Conservation (phyloP, 176 grass and related monocot species). For the Rhynchospora breviuscula region DNA sequence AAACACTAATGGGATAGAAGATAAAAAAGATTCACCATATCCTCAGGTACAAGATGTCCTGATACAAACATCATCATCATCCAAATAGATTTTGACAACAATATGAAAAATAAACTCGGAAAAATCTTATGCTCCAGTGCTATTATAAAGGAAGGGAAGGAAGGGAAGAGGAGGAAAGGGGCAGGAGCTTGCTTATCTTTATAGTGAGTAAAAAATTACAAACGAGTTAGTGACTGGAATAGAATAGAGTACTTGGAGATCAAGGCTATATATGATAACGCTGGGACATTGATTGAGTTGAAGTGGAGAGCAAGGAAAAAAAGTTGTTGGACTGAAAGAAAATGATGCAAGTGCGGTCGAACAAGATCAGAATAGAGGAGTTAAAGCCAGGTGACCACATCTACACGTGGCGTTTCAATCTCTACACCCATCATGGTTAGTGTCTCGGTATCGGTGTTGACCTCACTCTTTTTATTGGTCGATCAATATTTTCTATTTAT, state of each 20-base stretch:
- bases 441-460: neutral
- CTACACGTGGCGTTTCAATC: slow-evolving; percentile 59
- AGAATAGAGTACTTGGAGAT: too few relatives aligned
- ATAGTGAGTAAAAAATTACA: too few relatives aligned
- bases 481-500: neutral
- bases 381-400: slow-evolving; percentile 72
- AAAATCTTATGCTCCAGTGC: neutral
- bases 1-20: neutral
- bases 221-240: too few relatives aligned
- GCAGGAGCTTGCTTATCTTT: too few relatives aligned
- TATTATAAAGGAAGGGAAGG: neutral
- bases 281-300: too few relatives aligned
- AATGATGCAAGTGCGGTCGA: slow-evolving; percentile 43
- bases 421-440: slow-evolving; percentile 50
- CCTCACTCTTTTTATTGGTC: slow-evolving; percentile 19
- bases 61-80: neutral
- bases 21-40: neutral
- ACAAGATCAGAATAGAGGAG: slow-evolving; percentile 50
- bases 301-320: neutral
- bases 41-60: neutral
- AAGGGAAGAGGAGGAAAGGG: too few relatives aligned
- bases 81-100: neutral
- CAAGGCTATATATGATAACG: too few relatives aligned
- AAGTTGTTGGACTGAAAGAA: neutral
- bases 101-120: neutral